phyloP scores from a whole-genome alignment of 2,329 filamentous ascomycete genomes.

The Fusarium piperis region DNA sequence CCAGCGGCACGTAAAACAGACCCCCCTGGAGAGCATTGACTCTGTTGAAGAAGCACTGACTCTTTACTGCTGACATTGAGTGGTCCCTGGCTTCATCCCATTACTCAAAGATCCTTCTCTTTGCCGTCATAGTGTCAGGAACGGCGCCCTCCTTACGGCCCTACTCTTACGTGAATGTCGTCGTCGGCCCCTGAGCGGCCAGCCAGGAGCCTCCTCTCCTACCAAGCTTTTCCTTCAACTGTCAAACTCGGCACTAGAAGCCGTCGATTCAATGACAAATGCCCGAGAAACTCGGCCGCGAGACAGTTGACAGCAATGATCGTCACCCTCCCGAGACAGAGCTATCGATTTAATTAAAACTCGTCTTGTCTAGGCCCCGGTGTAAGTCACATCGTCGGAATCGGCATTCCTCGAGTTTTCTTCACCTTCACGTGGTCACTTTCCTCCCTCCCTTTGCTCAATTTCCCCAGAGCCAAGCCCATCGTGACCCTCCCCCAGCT shows the following conservation, averaged over 20 bases:
- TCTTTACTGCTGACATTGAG: slow-evolving; percentile 5
- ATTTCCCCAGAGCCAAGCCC: slow-evolving; percentile 7
- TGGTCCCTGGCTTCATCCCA: not conserved
- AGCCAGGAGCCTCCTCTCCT: not conserved
- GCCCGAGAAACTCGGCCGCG: slow-evolving; percentile 1
- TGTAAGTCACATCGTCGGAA: not conserved
- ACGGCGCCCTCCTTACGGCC: slow-evolving; percentile 18
- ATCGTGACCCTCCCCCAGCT: slow-evolving; percentile 21
- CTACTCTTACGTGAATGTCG: not conserved
- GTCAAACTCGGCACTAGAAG: not conserved
- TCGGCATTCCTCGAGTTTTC: not conserved
- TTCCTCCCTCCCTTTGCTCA: not conserved
- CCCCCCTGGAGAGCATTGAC: not conserved
- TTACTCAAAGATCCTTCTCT: not conserved
- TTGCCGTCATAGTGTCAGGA: slow-evolving; percentile 14
- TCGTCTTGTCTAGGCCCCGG: not conserved
- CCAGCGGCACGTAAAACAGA: not conserved
- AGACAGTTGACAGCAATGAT: slow-evolving; percentile 18
- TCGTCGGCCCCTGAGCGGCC: not conserved
- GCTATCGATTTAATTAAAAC: slow-evolving; percentile 6
- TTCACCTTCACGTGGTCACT: not conserved
- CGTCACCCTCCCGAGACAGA: slow-evolving; percentile 11
- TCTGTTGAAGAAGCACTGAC: not conserved
- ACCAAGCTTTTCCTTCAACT: not conserved
- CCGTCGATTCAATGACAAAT: slow-evolving; percentile 10